Evolutionary conservation across 2,329 filamentous ascomycete genomes (phyloP).

Genomic region (Diaporthe citrichinensis): DNA sequence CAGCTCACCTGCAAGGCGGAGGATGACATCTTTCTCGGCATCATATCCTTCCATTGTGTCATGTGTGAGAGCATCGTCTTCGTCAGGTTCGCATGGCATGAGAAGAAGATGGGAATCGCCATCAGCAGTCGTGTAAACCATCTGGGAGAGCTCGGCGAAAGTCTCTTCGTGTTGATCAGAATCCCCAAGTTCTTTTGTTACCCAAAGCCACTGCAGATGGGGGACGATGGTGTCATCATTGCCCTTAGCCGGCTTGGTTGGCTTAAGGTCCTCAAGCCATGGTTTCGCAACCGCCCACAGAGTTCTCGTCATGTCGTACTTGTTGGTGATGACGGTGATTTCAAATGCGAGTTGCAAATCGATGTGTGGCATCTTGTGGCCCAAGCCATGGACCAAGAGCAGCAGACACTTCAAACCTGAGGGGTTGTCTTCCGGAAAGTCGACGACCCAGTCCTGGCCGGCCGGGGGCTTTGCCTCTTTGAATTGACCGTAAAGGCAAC

Average conservation of each 20-base stretch:
- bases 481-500: constrained; percentile 14
- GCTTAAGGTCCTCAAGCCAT: background rate
- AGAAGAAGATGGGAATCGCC: background rate
- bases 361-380: background rate
- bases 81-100: too few species aligned
- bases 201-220: background rate
- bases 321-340: constrained; percentile 49
- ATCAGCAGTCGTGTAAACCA: background rate
- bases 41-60: background rate
- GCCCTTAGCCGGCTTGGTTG: background rate
- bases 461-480: background rate
- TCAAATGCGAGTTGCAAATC: constrained; percentile 41
- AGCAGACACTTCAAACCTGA: background rate
- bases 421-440: constrained; percentile 51
- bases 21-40: background rate
- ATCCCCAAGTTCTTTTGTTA: background rate
- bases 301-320: constrained; percentile 48
- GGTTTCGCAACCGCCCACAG: background rate
- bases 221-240: background rate
- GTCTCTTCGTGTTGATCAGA: background rate
- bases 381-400: constrained; percentile 49
- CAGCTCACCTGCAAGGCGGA: background rate
- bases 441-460: constrained; percentile 46
- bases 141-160: background rate
- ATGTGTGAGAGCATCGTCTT: background rate